Percentiles rank a stretch among this genome's conserved stretches.
These are phyloP conservation scores for Neopestalotiopsis sp. DNA, from an alignment of 2,329 filamentous ascomycete genomes.

Conservation along the genomic window DNA sequence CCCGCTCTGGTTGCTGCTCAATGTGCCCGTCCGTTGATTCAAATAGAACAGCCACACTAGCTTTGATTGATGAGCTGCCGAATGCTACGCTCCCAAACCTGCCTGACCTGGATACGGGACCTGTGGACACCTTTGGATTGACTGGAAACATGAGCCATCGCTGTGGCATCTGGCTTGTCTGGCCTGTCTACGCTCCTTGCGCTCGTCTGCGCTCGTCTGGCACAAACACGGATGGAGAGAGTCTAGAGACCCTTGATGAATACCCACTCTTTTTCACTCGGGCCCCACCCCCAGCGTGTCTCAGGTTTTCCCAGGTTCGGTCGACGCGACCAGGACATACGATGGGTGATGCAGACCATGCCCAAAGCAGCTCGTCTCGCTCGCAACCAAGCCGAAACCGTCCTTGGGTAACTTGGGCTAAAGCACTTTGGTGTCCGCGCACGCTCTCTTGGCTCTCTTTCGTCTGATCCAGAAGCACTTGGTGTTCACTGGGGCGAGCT, in stretches of 20 bases:
- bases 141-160: too few species aligned
- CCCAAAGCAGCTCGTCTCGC: constrained; percentile 6
- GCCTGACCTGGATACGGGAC: constrained; percentile 6
- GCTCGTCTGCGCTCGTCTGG: neutral
- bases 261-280: neutral
- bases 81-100: constrained; percentile 15
- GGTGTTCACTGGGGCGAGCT: neutral
- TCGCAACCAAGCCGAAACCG: neutral
- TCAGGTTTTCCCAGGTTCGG: constrained; percentile 15
- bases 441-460: neutral
- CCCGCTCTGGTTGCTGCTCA: too few species aligned
- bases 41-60: constrained; percentile 8
- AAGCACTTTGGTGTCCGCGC: neutral
- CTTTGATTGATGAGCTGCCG: constrained; percentile 13
- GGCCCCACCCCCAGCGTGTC: constrained; percentile 11
- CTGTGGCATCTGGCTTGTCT: too few species aligned
- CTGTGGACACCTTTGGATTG: neutral
- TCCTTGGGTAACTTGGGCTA: constrained; percentile 3
- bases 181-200: too few species aligned
- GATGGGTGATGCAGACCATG: constrained; percentile 7
- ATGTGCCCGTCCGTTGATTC: neutral
- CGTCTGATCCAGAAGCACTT: neutral
- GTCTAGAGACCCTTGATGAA: neutral
- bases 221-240: neutral
- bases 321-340: constrained; percentile 5